Percentiles rank a stretch among this genome's conserved stretches.
Conservation (phyloP, 169 alveolate species). For the Cystoisospora suis region DNA sequence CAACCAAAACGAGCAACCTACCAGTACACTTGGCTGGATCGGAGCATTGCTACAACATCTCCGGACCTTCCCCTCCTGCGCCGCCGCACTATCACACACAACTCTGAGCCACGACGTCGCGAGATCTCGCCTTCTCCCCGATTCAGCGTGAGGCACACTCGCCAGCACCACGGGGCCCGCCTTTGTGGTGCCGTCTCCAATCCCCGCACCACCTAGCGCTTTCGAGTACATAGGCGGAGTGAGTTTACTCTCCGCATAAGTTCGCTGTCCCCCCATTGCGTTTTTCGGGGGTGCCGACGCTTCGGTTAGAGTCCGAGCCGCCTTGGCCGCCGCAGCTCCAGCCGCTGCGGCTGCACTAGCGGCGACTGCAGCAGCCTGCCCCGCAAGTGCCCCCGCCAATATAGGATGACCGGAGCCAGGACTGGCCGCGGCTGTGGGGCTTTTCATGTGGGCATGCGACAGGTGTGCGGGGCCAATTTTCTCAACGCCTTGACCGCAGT, state of each 20-base stretch:
- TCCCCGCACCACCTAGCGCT: neutral
- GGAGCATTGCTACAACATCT: constrained; percentile 12
- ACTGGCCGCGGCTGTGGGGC: neutral
- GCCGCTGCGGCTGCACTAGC: neutral
- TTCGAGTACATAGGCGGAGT: neutral
- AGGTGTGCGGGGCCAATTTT: neutral
- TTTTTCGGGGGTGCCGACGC: neutral
- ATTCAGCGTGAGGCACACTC: neutral
- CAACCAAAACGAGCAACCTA: no score
- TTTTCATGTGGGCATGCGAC: neutral
- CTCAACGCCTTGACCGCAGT: neutral
- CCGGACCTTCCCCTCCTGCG: constrained; percentile 19
- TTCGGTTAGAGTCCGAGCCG: no score
- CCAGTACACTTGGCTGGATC: constrained; percentile 16
- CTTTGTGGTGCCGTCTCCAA: neutral
- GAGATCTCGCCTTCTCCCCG: neutral
- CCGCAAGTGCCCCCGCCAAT: no score
- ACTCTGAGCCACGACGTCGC: neutral
- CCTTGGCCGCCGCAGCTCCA: neutral
- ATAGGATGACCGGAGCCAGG: neutral
- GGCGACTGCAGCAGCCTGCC: neutral
- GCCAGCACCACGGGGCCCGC: neutral
- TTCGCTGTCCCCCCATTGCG: neutral
- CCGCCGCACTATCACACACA: constrained; percentile 22
- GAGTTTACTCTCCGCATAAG: neutral